These are phyloP conservation scores for Pyracantha coccinea DNA, from an alignment of 331 rosid species.

Conservation along the genomic window DNA sequence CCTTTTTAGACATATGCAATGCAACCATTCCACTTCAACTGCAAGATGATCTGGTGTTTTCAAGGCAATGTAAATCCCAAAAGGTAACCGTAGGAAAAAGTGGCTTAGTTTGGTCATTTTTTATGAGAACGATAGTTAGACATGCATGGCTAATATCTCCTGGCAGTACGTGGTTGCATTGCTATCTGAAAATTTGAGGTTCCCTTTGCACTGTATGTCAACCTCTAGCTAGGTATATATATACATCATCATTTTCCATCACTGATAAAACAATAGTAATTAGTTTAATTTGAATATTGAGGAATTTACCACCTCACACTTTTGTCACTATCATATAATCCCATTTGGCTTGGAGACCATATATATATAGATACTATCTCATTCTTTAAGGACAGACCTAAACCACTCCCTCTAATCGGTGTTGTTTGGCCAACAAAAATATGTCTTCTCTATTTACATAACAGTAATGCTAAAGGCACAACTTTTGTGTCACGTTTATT, in stretches of 20 bases:
- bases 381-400: not conserved
- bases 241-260: not conserved
- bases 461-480: not conserved
- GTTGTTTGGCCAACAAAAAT: not conserved
- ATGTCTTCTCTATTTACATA: not conserved
- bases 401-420: not conserved
- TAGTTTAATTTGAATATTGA: not conserved
- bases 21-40: not conserved
- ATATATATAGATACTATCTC: not conserved
- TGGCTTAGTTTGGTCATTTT: not conserved
- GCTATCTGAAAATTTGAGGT: not conserved
- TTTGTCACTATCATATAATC: not conserved
- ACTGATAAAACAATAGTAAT: not conserved
- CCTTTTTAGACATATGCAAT: not conserved
- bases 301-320: not conserved
- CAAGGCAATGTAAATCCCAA: not conserved
- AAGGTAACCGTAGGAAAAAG: not conserved
- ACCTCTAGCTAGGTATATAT: too few species aligned
- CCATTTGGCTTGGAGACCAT: not conserved
- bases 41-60: not conserved
- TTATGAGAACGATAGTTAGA: not conserved
- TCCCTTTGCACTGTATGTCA: not conserved
- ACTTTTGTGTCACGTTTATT: not conserved
- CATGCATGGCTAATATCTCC: not conserved
- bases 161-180: not conserved